Evolutionary conservation across 805 yeast genomes (phyloP), one percentile per base, ranked within the genome.

Genomic region (Myxozyma melibiosi): DNA sequence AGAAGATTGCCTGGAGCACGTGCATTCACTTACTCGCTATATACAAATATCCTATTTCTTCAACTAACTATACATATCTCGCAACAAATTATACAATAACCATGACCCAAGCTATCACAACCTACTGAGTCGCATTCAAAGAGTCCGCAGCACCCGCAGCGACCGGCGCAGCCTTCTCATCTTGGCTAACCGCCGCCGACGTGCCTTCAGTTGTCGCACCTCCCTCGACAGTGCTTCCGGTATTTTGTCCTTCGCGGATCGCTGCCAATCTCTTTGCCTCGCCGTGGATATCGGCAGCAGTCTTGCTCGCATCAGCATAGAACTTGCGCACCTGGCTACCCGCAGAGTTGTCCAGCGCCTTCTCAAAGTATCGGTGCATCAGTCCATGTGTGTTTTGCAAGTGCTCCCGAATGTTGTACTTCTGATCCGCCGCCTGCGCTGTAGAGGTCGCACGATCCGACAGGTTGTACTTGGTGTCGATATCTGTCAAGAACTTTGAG

Each of bases 241-340:
- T 49, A 1, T 41, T 2, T 38, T 70, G 61, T 30, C 67, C 66
- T 66, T 76, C 77, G 71, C 84, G 81, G 67, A 85, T 67, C 35
- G 80, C 85, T 20, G 86, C 86, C 68, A 87, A 76, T 66, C 92
- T 77, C 63, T 77, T 77, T 22, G 95, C 95, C 72, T 87, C 92
- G 53, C 76, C 78, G 70, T 88, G 91, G 47, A 87, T 87, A 54
- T 83, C 84, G 51, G 74, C 73, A 1, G 80, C 86, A 63, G 84
- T 86, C 56, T 74, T 76, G 16, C 80, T 80, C 38, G 82, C 77
- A 27, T 69, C 78, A 31, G 79, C 72, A 71, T 87, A 88, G 70
- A 84, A 85, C 9, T 74, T 73, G 65, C 83, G 85, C 45, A 87
- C 74, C 70, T 77, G 84, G 24, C 80, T 70, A 4, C 94, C 94